Conservation (phyloP, 73 alveolate species). For the Stentor coeruleus region DNA sequence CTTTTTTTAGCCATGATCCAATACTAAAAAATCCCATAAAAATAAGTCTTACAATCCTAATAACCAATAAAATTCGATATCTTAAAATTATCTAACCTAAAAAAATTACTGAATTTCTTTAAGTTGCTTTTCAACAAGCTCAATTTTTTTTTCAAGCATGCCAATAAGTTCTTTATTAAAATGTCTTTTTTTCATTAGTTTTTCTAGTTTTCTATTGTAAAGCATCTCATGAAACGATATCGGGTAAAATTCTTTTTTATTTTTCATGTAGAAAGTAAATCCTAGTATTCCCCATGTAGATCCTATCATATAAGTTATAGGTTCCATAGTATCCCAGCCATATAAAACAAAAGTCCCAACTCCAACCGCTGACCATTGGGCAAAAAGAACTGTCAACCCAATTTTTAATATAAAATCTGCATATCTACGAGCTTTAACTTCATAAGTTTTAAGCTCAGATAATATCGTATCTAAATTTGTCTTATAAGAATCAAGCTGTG, state of each 20-base stretch:
- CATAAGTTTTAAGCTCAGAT: neutral
- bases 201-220: neutral
- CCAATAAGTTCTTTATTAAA: neutral
- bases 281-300: neutral
- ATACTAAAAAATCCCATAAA: too few species aligned
- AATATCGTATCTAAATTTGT: neutral
- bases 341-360: slow-evolving; percentile 46
- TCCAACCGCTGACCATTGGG: slow-evolving; percentile 15
- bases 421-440: neutral
- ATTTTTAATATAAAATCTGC: neutral
- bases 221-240: neutral
- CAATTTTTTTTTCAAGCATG: neutral
- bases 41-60: too few species aligned
- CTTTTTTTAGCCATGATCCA: too few species aligned
- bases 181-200: neutral
- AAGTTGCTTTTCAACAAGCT: too few species aligned
- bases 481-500: neutral
- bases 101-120: neutral
- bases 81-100: neutral
- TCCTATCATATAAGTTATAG: slow-evolving; percentile 44
- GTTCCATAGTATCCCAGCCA: slow-evolving; percentile 64
- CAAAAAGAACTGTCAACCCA: neutral
- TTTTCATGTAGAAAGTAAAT: neutral
- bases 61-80: too few species aligned
- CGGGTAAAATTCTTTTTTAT: neutral